phyloP scores from a whole-genome alignment of 768 basidiomycete genomes.

The Porphyrellus cyaneotinctus region DNA sequence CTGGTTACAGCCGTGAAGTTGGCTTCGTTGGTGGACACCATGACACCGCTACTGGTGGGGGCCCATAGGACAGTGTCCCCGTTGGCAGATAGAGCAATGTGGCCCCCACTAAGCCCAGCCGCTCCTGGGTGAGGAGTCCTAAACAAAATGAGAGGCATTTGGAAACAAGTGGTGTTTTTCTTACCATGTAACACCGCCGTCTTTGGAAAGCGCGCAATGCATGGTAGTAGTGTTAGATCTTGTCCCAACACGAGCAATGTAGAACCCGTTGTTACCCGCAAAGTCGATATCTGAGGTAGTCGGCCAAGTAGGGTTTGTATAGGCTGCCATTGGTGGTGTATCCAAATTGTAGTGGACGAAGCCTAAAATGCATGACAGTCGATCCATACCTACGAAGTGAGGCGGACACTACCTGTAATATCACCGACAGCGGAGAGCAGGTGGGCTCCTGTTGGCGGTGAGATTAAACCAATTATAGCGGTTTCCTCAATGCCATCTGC shows the following conservation, averaged over 20 bases:
- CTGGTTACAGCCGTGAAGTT: conserved; percentile 23
- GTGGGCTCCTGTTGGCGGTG: conserved; percentile 55
- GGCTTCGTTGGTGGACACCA: conserved; percentile 10
- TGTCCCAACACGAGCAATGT: conserved; percentile 7
- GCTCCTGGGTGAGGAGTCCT: conserved; percentile 8
- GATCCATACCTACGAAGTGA: neutral
- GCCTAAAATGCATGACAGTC: neutral
- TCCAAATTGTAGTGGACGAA: conserved; percentile 9
- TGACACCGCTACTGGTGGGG: neutral
- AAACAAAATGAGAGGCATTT: neutral
- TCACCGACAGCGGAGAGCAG: conserved; percentile 57
- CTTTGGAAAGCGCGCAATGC: conserved; percentile 10
- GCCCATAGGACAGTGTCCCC: conserved; percentile 9
- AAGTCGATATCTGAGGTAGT: conserved; percentile 8
- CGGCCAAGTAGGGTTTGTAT: conserved; percentile 6
- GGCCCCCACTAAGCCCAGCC: conserved; percentile 7
- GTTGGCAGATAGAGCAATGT: conserved; percentile 8
- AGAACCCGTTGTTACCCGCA: conserved; percentile 8
- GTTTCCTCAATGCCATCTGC: conserved; percentile 68
- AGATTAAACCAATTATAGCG: conserved; percentile 53
- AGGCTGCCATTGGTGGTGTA: neutral
- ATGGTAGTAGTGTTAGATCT: neutral
- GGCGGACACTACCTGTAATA: conserved; percentile 18
- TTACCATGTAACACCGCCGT: conserved; percentile 10
- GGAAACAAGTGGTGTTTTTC: neutral